A percentile compares a stretch with the other conserved stretches of the same genome.
Evolutionary conservation across 2,329 filamentous ascomycete species (phyloP).

Genomic region (Aspergillaceae sp.): DNA sequence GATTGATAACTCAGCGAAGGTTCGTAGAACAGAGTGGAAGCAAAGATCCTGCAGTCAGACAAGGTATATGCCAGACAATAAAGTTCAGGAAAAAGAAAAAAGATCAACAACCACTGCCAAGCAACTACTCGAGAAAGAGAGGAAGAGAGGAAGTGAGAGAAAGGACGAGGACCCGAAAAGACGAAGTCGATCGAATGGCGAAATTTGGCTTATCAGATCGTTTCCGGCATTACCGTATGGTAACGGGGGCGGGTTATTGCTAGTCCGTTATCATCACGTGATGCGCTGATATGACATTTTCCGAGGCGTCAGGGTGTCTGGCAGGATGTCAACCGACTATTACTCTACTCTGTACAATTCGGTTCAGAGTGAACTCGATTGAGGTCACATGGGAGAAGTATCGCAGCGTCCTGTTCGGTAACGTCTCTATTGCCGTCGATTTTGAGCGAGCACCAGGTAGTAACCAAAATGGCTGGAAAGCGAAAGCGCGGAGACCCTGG

Average conservation of each 20-base stretch:
- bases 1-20: too few relatives aligned
- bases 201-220: constrained; percentile 28
- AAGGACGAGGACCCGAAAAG: constrained; percentile 1
- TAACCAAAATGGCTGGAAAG: constrained; percentile 19
- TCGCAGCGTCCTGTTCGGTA: background rate
- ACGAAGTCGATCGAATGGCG: constrained; percentile 10
- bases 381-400: background rate
- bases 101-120: background rate
- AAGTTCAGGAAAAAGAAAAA: background rate
- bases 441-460: background rate
- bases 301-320: too few relatives aligned
- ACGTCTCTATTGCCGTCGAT: background rate
- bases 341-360: too few relatives aligned
- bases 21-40: background rate
- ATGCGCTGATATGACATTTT: background rate
- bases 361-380: too few relatives aligned
- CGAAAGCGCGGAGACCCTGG: constrained; percentile 23
- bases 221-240: background rate
- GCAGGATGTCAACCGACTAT: too few relatives aligned
- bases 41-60: background rate
- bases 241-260: background rate
- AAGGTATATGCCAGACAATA: background rate
- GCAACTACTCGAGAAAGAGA: background rate
- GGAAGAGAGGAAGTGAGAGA: background rate
- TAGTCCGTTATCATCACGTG: background rate